Evolutionary conservation across 108 stramenopile species (phyloP), one percentile per base, ranked within the genome.

Genomic region (Nannochloropsis gaditana): DNA sequence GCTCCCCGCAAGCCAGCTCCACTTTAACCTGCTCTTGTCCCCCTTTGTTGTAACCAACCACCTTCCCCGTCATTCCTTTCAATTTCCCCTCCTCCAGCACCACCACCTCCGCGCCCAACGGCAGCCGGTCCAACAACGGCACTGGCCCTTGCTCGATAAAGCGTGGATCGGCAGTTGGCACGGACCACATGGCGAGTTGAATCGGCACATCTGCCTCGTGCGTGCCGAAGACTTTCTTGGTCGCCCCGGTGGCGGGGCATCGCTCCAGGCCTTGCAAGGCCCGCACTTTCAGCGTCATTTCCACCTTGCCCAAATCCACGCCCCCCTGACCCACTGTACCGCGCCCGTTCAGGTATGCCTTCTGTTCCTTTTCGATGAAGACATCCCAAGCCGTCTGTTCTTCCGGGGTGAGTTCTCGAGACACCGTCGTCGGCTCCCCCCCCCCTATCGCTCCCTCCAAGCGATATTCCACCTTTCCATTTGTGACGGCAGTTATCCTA

Each of bases 191-290:
- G n/a, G 95, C 94, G 86, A 98, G 89, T 86, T 98, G 97, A 21
- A 96, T 89, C 11, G 99, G 98, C 21, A 98, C 92, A 81, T 96
- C 95, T 79, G 97, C 96, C 91, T 97, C 96, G 79, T 94, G 92
- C 43, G 87, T 92, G 43, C 95, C 96, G 86, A 95, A 99, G 3
- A 97, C 80, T 87, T 98, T 96, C 86, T 92, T 93, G 31, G 91
- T 93, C 15, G 94, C 93, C 5, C 98, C 98, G 86, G 96, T 95
- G 5, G 79, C 84, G 9, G 93, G 92, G 84, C 95, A 94, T 21
- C 31, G 45, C 41, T 42, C 80, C 96, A 97, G 95, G 44, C 96
- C 99, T 82, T 97, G 96, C 9, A 99, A 91, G 17, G 96, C 94
- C 0, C 93, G 86, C 15, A 96, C 91, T 86, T 92, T 93, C 80